Evolutionary conservation across 108 stramenopile genomes (phyloP).

Genomic region (Chaetoceros tenuissimus): DNA sequence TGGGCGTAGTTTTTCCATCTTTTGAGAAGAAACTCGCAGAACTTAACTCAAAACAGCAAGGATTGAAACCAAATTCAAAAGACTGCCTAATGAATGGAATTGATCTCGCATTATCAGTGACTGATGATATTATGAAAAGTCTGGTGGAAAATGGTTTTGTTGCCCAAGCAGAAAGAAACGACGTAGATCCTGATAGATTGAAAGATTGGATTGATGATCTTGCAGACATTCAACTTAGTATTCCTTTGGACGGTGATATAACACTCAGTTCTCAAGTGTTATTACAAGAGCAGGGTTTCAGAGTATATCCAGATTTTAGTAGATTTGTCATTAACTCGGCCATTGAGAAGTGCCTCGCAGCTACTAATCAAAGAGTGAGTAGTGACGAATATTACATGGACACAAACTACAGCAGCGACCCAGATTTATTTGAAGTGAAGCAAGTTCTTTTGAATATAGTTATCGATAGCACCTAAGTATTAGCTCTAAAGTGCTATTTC

Average conservation of each 20-base stretch:
- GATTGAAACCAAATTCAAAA: too few relatives aligned
- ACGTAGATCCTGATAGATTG: slow-evolving; percentile 17
- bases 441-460: slow-evolving; percentile 72
- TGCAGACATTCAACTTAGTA: slow-evolving; percentile 39
- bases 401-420: slow-evolving; percentile 77
- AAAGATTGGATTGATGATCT: slow-evolving; percentile 43
- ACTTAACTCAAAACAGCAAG: too few relatives aligned
- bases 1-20: background rate
- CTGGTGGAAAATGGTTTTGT: slow-evolving; percentile 17
- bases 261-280: slow-evolving; percentile 62
- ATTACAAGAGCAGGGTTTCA: slow-evolving; percentile 76
- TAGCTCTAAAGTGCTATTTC: too few relatives aligned
- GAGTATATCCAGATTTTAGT: slow-evolving; percentile 60
- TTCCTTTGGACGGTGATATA: slow-evolving; percentile 68
- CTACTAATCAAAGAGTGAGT: slow-evolving; percentile 16
- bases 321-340: slow-evolving; percentile 24
- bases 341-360: slow-evolving; percentile 2
- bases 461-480: slow-evolving; percentile 36
- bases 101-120: background rate
- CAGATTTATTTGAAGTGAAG: slow-evolving; percentile 76
- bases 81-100: background rate
- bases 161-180: slow-evolving; percentile 20
- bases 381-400: slow-evolving; percentile 81
- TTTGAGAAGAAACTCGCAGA: too few relatives aligned
- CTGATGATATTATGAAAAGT: slow-evolving; percentile 7